Evolutionary conservation across 225 moss, liverwort and hornwort species (phyloP), one percentile per base, ranked within the genome.

Genomic region (Asterella californica): DNA sequence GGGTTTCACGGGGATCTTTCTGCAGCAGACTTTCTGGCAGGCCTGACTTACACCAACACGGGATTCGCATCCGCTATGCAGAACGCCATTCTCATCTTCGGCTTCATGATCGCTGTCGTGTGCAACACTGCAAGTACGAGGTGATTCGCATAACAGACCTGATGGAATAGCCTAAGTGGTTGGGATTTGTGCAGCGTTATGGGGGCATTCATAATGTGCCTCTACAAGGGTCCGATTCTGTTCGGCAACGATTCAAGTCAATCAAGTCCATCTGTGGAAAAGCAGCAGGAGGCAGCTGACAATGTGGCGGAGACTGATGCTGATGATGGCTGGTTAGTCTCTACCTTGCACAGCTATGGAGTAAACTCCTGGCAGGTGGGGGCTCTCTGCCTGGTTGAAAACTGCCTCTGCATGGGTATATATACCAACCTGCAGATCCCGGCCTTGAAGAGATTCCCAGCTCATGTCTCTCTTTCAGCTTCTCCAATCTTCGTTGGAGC

Each of bases 381-480:
- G 11, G 77, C 81, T 42, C 25, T 85, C 22, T 85, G 78, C 59
- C 49, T 85, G 66, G 82, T 85, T 34, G 60, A 65, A 11, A 85
- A 85, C 50, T 81, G 81, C 75, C 73, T 85, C 4, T 85, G 84
- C 37, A 84, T 84, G 84, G 84, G 81, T 37, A 67, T 84, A 21
- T 84, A 84, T 66, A 84, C 84, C 55, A 84, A 84, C 74, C 68
- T 85, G 68, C 85, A 85, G 89, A 9, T 84, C 75, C 67, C 81
- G 72, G 77, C 89, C 27, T 49, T 93, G 83, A 85, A 73, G 74
- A 83, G 85, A 67, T 91, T 87, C 54, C 95, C 93, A 46, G 91
- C 95, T 63, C 90, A 92, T 14, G 87, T 90, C 69, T 89, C 95
- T 0, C 68, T 95, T 33, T 84, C 90, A 77, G 59, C 90, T 14